A percentile compares a stretch with the other conserved stretches of the same genome.
phyloP scores from a whole-genome alignment of 176 grass and related monocot species.

The Ensete ventricosum region DNA sequence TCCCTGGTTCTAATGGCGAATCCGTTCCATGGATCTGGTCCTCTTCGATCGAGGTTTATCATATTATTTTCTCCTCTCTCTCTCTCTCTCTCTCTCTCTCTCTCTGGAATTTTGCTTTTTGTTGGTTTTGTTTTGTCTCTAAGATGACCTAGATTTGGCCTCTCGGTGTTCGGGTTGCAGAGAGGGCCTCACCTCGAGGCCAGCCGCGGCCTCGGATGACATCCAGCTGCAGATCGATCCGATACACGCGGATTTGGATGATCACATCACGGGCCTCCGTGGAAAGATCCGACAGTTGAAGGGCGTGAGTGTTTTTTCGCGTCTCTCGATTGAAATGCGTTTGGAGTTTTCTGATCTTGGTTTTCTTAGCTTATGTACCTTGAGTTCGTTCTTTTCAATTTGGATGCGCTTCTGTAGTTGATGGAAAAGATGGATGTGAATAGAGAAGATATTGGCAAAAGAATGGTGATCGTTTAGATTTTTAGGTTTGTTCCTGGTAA shows the following conservation, averaged over 20 bases:
- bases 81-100: not conserved
- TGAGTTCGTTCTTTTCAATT: too few relatives aligned
- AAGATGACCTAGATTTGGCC: not conserved
- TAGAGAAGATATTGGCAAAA: too few relatives aligned
- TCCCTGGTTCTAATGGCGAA: not conserved
- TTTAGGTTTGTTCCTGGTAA: too few relatives aligned
- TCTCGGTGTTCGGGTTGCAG: not conserved
- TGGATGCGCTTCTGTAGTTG: too few relatives aligned
- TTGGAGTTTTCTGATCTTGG: not conserved
- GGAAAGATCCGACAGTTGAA: slow-evolving; percentile 47
- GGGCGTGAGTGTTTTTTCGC: slow-evolving; percentile 35
- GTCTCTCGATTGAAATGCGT: not conserved
- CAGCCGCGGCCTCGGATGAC: slow-evolving; percentile 44
- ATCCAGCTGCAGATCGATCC: slow-evolving; percentile 71
- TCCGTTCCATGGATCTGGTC: not conserved
- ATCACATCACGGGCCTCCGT: slow-evolving; percentile 50
- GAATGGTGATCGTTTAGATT: too few relatives aligned
- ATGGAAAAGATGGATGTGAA: too few relatives aligned
- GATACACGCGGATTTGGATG: slow-evolving; percentile 54
- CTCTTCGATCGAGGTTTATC: slow-evolving; percentile 3
- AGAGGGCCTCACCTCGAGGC: slow-evolving; percentile 1
- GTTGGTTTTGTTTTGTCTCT: too few relatives aligned
- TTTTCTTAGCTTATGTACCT: too few relatives aligned
- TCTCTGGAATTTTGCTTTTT: too few relatives aligned
- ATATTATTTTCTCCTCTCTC: not conserved